Evolutionary conservation across 1,139 yeast species (phyloP).

Genomic region (Candida labiduridarum): DNA sequence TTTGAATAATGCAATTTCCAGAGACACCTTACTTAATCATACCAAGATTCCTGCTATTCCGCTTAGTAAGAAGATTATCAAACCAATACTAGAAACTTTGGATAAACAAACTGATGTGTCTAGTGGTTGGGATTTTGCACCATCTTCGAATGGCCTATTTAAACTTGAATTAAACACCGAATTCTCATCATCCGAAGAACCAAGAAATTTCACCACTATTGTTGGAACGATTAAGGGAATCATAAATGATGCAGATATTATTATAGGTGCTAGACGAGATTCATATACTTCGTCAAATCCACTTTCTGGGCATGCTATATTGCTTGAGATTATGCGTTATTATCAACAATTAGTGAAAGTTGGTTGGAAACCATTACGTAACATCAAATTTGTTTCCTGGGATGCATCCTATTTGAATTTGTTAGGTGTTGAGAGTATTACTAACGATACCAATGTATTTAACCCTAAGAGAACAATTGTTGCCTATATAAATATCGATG

Average conservation of each 20-base stretch:
- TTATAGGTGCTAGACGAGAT: slow-evolving; percentile 48
- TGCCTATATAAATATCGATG: slow-evolving; percentile 44
- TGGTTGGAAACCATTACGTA: slow-evolving; percentile 51
- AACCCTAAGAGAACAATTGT: slow-evolving; percentile 29
- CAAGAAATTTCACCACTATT: slow-evolving; percentile 33
- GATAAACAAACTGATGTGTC: slow-evolving; percentile 16
- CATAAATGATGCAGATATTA: slow-evolving; percentile 43
- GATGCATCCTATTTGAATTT: slow-evolving; percentile 42
- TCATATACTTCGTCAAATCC: slow-evolving; percentile 42
- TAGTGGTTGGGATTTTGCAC: slow-evolving; percentile 30
- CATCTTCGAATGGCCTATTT: slow-evolving; percentile 18
- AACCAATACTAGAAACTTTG: slow-evolving; percentile 37
- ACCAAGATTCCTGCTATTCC: slow-evolving; percentile 39
- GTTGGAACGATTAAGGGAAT: slow-evolving; percentile 42
- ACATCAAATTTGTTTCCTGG: slow-evolving; percentile 46
- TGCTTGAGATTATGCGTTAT: slow-evolving; percentile 45
- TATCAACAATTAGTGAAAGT: slow-evolving; percentile 31
- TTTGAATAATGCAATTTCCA: slow-evolving; percentile 13
- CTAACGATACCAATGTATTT: slow-evolving; percentile 26
- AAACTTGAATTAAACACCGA: slow-evolving; percentile 22
- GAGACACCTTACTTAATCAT: slow-evolving; percentile 13
- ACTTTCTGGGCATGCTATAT: slow-evolving; percentile 42
- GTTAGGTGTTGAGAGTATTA: slow-evolving; percentile 31
- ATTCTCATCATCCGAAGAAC: slow-evolving; percentile 16
- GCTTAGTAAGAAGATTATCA: slow-evolving; percentile 31